Base-by-base conservation (phyloP, 2,329 filamentous ascomycete species). In the Apiospora koreana region DNA sequence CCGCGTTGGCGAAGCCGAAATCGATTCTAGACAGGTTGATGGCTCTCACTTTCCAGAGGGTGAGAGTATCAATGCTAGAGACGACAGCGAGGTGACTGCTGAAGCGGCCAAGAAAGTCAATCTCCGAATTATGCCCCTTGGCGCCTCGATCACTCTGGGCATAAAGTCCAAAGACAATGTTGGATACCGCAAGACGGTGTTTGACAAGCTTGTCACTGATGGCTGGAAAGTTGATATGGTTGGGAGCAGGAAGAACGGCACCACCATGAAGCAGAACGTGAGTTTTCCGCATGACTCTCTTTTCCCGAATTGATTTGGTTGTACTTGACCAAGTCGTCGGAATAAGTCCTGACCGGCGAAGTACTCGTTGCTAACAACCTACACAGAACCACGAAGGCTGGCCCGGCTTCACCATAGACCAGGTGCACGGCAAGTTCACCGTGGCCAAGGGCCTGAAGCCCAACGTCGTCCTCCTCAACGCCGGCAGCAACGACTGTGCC, bases 181-280 rank as follows among this genome's bases (percentile, higher is more conserved):
- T 23, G 46, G 48, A 66, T 70, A 41, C 45, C 69, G 69, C 8
- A 35, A 48, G 50, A 42, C 50, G 38, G 25, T 68, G 6, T 35
- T 42, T 6, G 65, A 70, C 18, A 38, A 31, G 10, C 38, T 70
- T 42, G 31, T 46, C 6, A 18, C 10, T 6, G 43, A 21, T 64
- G 69, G 69, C 1, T 70, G 69, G 69, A 46, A 38, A 23, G 69
- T 70, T 10, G 28, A 70, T 21, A 70, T 70, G 69, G 69, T 70
- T 25, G 69, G 69, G 7, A 65, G 50, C 18, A 70, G 64, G 42
- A 3, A 28, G 38, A 41, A 68, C 23, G 69, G 69, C 41, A 65
- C 16, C 54, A 70, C 68, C 65, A 10, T 18, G 1, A 65, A 70
- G 2, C 50, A 70, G 12, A 70, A 68, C 38, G 48, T 54, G 18